Evolutionary conservation across 768 basidiomycete genomes (phyloP).

Genomic region (Mycena amicta): DNA sequence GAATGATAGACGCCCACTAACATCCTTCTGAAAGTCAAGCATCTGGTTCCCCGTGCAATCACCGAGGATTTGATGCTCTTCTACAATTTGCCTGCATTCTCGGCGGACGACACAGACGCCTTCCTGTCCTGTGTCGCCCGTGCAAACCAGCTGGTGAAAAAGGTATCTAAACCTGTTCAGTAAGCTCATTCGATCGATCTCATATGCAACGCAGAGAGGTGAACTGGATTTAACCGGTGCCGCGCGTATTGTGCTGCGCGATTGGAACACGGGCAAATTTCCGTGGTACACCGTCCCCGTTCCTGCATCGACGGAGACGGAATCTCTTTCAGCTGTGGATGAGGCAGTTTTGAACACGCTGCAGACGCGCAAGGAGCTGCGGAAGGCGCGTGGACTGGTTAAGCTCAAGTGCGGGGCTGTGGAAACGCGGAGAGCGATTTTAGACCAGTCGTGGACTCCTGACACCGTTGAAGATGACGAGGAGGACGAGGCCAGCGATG

Average conservation of each 20-base stretch:
- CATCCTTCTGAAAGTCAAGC: slow-evolving; percentile 48
- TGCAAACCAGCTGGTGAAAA: slow-evolving; percentile 73
- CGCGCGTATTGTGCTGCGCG: slow-evolving; percentile 76
- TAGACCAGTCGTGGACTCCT: slow-evolving; percentile 44
- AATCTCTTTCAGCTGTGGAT: slow-evolving; percentile 48
- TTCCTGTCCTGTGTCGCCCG: slow-evolving; percentile 83
- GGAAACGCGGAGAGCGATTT: slow-evolving; percentile 42
- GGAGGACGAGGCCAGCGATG: slow-evolving; percentile 37
- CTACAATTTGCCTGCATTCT: slow-evolving; percentile 82
- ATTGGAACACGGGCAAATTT: slow-evolving; percentile 80
- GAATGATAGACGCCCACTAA: slow-evolving; percentile 15
- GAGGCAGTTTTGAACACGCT: slow-evolving; percentile 50
- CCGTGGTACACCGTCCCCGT: slow-evolving; percentile 70
- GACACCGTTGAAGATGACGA: slow-evolving; percentile 40
- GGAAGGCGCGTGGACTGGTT: slow-evolving; percentile 63
- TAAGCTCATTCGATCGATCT: slow-evolving; percentile 6
- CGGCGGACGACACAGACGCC: slow-evolving; percentile 62
- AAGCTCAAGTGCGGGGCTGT: slow-evolving; percentile 41
- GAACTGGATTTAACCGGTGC: slow-evolving; percentile 72
- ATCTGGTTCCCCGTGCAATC: slow-evolving; percentile 69
- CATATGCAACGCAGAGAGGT: slow-evolving; percentile 55
- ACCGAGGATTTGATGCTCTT: slow-evolving; percentile 87
- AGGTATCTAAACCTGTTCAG: slow-evolving; percentile 46
- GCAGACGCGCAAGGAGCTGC: slow-evolving; percentile 65
- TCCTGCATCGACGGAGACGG: slow-evolving; percentile 15